A percentile compares a stretch with the other conserved stretches of the same genome.
Conservation (phyloP, 805 yeast species). For the Starmerella khaoyaiensis region DNA sequence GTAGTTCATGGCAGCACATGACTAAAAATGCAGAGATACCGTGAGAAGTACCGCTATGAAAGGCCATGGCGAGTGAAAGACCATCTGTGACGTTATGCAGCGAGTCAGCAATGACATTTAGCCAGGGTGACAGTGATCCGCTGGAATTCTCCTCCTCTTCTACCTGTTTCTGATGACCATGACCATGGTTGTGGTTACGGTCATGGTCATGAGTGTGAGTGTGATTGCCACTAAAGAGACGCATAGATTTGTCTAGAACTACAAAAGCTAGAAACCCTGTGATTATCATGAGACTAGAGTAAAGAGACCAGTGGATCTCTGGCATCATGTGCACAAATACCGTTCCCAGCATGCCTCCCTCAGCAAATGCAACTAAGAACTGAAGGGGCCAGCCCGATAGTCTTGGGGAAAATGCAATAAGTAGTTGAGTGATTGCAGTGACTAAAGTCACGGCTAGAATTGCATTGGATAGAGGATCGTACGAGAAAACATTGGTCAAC, state of each 20-base stretch:
- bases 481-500: conserved; percentile 11
- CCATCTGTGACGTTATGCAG: conserved; percentile 71
- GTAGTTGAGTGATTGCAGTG: conserved; percentile 14
- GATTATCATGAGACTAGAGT: conserved; percentile 44
- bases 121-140: conserved; percentile 13
- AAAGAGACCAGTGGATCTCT: conserved; percentile 35
- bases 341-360: conserved; percentile 66
- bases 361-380: conserved; percentile 54
- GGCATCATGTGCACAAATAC: conserved; percentile 62
- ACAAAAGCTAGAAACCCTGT: conserved; percentile 49
- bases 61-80: conserved; percentile 57
- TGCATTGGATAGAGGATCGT: conserved; percentile 14
- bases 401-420: conserved; percentile 13
- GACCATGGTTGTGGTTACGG: neutral
- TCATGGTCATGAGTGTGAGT: conserved; percentile 29
- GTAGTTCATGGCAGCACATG: conserved; percentile 63
- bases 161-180: neutral
- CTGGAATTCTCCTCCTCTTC: conserved; percentile 8
- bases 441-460: conserved; percentile 11
- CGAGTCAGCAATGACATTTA: conserved; percentile 57
- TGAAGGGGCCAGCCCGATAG: conserved; percentile 41
- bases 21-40: conserved; percentile 63
- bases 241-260: conserved; percentile 46
- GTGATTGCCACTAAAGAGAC: conserved; percentile 40
- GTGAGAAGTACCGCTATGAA: conserved; percentile 43